Conservation (phyloP, 768 basidiomycete species). For the Leccinum pellstonianum region DNA sequence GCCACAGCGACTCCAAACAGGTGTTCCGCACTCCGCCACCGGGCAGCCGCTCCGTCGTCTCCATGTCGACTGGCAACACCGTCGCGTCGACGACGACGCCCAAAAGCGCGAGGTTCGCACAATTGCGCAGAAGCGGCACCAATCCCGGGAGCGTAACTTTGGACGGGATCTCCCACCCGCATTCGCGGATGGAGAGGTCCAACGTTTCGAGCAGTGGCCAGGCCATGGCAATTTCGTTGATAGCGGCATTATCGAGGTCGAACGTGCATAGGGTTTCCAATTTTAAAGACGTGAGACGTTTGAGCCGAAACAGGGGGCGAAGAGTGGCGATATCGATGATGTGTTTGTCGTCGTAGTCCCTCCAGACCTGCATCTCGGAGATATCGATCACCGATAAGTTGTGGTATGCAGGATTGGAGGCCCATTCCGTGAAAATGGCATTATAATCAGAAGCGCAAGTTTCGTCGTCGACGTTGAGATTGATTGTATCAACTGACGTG, state of each 20-base stretch:
- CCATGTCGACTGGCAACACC: slow-evolving; percentile 7
- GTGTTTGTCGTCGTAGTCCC: slow-evolving; percentile 31
- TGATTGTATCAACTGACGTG: slow-evolving; percentile 30
- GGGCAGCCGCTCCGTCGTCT: slow-evolving; percentile 4
- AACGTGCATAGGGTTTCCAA: slow-evolving; percentile 31
- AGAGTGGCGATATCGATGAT: slow-evolving; percentile 27
- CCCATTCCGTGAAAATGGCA: slow-evolving; percentile 25
- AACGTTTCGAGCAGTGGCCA: slow-evolving; percentile 30
- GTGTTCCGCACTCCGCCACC: slow-evolving; percentile 26
- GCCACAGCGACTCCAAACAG: slow-evolving; percentile 29
- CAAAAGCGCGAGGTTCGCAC: slow-evolving; percentile 26
- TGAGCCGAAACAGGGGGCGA: slow-evolving; percentile 27
- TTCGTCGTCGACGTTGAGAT: slow-evolving; percentile 34
- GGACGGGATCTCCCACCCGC: slow-evolving; percentile 31
- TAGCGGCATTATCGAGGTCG: slow-evolving; percentile 23
- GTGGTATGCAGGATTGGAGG: slow-evolving; percentile 22
- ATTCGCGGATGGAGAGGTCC: slow-evolving; percentile 30
- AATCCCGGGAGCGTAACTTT: slow-evolving; percentile 27
- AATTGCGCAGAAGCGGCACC: slow-evolving; percentile 21
- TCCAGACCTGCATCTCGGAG: slow-evolving; percentile 31
- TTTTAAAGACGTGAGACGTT: slow-evolving; percentile 22
- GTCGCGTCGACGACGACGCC: slow-evolving; percentile 32
- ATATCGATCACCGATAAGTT: slow-evolving; percentile 28
- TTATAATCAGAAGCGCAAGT: slow-evolving; percentile 27
- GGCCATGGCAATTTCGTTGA: slow-evolving; percentile 26